Base-by-base conservation (phyloP, 768 basidiomycete species). In the Hypsizygus marmoreus region DNA sequence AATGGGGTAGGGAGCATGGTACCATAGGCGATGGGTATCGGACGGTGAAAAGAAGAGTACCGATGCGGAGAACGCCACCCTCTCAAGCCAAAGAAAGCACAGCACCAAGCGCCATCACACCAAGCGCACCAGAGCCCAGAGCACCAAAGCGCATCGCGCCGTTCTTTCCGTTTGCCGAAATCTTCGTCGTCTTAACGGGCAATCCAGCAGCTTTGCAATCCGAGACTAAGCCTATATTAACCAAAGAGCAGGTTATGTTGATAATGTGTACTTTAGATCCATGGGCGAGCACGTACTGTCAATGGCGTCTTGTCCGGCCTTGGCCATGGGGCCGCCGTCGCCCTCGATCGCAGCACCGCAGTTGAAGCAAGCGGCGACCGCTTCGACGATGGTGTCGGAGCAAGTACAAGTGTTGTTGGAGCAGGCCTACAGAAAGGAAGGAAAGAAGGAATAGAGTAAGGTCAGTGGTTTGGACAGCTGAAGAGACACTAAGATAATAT, bases 181-280 rank as follows among this genome's bases (percentile, higher is more conserved):
- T 29, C 2, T 41, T 48, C 26, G 38, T 43, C n/a, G 24, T 4
- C 10, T 45, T 44, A 17, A 53, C 51, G 2, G 51, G 43, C 4
- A 37, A 26, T 2, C 51, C 51, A 4, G 43, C 47, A 16, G 24
- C 6, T 10, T 38, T 42, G 26, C 47, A 53, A 17, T 22, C 28
- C 19, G 24, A 25, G 31, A 28, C 34, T 16, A 49, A 40, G n/a
- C 42, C 50, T 49, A 23, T 8, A 16, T 25, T 13, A n/a, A n/a
- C n/a, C n/a, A n/a, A n/a, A n/a, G n/a, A n/a, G n/a, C n/a, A n/a
- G n/a, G n/a, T n/a, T n/a, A n/a, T n/a, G n/a, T n/a, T n/a, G n/a
- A n/a, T n/a, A n/a, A n/a, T n/a, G n/a, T 34, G 6, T 35, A 36
- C 11, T n/a, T 10, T 4, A 17, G 24, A 41, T 14, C 12, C 32